Percentiles rank a stretch among this genome's conserved stretches.
phyloP scores from a whole-genome alignment of 305 asterid genomes.

The Salvia sclarea region DNA sequence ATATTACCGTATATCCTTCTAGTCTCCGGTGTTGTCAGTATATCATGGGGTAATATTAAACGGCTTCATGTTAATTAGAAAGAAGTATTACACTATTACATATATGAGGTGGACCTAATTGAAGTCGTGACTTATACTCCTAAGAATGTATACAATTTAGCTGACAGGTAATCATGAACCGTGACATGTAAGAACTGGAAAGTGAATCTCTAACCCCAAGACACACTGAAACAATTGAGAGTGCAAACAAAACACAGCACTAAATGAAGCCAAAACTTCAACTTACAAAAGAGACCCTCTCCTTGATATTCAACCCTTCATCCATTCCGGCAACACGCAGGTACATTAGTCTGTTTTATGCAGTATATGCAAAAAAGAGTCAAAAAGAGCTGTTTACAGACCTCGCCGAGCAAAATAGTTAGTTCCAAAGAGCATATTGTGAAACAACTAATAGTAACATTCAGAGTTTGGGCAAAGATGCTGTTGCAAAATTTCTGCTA shows the following conservation, averaged over 20 bases:
- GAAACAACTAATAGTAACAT: slow-evolving; percentile 20
- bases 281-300: slow-evolving; percentile 84
- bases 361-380: slow-evolving; percentile 21
- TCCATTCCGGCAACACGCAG: slow-evolving; percentile 93
- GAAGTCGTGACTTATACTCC: slow-evolving; percentile 16
- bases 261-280: slow-evolving; percentile 27
- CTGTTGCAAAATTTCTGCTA: slow-evolving; percentile 13
- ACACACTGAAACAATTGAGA: slow-evolving; percentile 23
- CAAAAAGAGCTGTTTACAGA: slow-evolving; percentile 2
- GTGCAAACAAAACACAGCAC: slow-evolving; percentile 14
- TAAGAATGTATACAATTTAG: slow-evolving; percentile 10
- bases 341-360: slow-evolving; percentile 70
- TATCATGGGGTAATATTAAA: neutral
- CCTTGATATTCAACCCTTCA: slow-evolving; percentile 78
- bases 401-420: slow-evolving; percentile 9
- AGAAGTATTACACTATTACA: slow-evolving; percentile 7
- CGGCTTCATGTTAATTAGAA: neutral
- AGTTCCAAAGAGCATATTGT: slow-evolving; percentile 16
- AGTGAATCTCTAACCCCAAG: slow-evolving; percentile 5
- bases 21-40: neutral
- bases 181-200: slow-evolving; percentile 14
- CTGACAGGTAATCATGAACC: neutral
- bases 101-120: neutral
- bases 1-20: slow-evolving; percentile 13
- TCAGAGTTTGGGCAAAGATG: slow-evolving; percentile 24